These are phyloP conservation scores for Deinandra increscens DNA, from an alignment of 129 eudicot genomes.

Conservation along the genomic window DNA sequence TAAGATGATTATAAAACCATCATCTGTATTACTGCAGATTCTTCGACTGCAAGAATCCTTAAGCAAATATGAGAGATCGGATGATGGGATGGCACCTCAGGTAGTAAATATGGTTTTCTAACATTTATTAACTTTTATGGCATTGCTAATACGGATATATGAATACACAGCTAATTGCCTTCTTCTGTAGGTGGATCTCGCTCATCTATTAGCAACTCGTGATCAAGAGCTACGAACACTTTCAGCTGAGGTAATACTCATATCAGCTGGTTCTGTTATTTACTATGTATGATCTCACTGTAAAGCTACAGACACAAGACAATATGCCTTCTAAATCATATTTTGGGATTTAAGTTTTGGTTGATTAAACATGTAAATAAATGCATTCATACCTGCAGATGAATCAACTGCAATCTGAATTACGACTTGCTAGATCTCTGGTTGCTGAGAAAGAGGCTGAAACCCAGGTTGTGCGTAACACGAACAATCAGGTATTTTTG, in stretches of 20 bases:
- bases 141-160: neutral
- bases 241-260: conserved; percentile 90
- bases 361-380: neutral
- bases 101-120: conserved; percentile 37
- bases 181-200: conserved; percentile 82
- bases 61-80: conserved; percentile 83
- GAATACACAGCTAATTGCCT: neutral
- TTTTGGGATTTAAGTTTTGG: conserved; percentile 9
- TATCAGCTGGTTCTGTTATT: conserved; percentile 5
- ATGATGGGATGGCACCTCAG: conserved; percentile 93
- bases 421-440: conserved; percentile 87
- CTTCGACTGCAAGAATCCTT: conserved; percentile 91
- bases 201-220: conserved; percentile 94
- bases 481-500: conserved; percentile 69
- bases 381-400: conserved; percentile 44
- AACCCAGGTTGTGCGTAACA: conserved; percentile 61
- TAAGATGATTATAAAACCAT: neutral
- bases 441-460: conserved; percentile 92
- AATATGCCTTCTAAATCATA: neutral
- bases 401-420: conserved; percentile 92
- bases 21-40: conserved; percentile 48
- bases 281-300: neutral
- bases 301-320: neutral
- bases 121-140: neutral
- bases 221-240: conserved; percentile 97